A percentile compares a stretch with the other conserved stretches of the same genome.
These are phyloP conservation scores for Suhomyces guaymorum DNA, from an alignment of 1,139 yeast genomes.

Conservation along the genomic window DNA sequence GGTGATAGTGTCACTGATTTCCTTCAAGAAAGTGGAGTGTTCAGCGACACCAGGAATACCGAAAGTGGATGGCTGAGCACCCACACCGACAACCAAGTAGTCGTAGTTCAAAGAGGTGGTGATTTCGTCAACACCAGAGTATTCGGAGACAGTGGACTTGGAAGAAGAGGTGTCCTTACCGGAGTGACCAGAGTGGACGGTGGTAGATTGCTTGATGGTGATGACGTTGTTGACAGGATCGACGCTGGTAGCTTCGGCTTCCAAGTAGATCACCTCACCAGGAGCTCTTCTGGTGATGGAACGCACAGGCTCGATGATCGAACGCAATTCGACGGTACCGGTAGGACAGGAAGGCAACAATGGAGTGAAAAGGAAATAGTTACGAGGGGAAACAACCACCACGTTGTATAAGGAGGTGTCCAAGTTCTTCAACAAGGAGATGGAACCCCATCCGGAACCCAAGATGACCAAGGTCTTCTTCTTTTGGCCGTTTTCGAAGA, in stretches of 20 bases:
- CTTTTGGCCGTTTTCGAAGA: slow-evolving; percentile 65
- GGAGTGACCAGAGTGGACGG: slow-evolving; percentile 54
- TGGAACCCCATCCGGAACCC: slow-evolving; percentile 96
- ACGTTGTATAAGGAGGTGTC: slow-evolving; percentile 88
- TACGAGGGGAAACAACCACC: slow-evolving; percentile 87
- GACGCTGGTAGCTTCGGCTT: slow-evolving; percentile 86
- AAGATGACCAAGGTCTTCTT: slow-evolving; percentile 87
- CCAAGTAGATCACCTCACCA: slow-evolving; percentile 81
- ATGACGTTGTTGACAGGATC: slow-evolving; percentile 68
- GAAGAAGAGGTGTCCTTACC: slow-evolving; percentile 55
- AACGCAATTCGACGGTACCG: slow-evolving; percentile 87
- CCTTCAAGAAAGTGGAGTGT: slow-evolving; percentile 82
- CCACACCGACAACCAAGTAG: slow-evolving; percentile 84
- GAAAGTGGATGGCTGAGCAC: slow-evolving; percentile 89
- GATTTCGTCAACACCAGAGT: slow-evolving; percentile 43
- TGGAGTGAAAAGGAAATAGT: slow-evolving; percentile 93
- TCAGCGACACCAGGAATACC: slow-evolving; percentile 94
- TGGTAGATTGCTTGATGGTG: slow-evolving; percentile 56
- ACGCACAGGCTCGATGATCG: slow-evolving; percentile 85
- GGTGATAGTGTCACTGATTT: slow-evolving; percentile 76
- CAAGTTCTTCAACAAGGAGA: slow-evolving; percentile 76
- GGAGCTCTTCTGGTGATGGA: slow-evolving; percentile 60
- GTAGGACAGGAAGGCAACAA: slow-evolving; percentile 91
- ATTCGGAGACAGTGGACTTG: slow-evolving; percentile 48
- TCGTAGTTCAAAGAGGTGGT: slow-evolving; percentile 62